Percentiles rank a stretch among this genome's conserved stretches.
Evolutionary conservation across 768 basidiomycete species (phyloP).

Genomic region (Crucibulum laeve): DNA sequence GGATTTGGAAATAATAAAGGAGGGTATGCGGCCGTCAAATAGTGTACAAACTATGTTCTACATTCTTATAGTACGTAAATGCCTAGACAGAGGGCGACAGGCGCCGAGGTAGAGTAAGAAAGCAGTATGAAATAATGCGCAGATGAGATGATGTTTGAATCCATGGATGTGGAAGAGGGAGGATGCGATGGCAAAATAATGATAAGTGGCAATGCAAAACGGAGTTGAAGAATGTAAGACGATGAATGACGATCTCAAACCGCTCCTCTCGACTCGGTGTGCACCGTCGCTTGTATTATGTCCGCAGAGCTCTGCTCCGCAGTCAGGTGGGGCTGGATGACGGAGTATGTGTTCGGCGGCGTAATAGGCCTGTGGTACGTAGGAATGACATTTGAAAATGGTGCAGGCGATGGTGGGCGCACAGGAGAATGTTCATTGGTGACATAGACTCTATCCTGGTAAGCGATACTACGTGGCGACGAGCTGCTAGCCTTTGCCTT

Average conservation of each 20-base stretch:
- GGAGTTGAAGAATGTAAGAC: too few relatives aligned
- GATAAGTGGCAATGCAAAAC: too few relatives aligned
- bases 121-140: too few relatives aligned
- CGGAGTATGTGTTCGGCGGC: conserved; percentile 10
- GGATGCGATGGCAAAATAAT: too few relatives aligned
- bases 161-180: too few relatives aligned
- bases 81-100: too few relatives aligned
- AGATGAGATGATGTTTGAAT: too few relatives aligned
- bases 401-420: not conserved
- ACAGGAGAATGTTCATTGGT: not conserved
- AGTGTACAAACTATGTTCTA: too few relatives aligned
- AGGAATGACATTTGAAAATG: not conserved
- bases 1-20: too few relatives aligned
- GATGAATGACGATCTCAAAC: conserved; percentile 8
- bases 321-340: conserved; percentile 3
- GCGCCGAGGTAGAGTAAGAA: too few relatives aligned
- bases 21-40: too few relatives aligned
- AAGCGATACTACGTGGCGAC: not conserved
- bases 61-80: too few relatives aligned
- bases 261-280: not conserved
- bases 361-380: conserved; percentile 9
- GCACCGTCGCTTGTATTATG: not conserved
- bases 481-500: not conserved
- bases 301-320: not conserved
- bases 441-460: not conserved